These are phyloP conservation scores for Epichloe sylvatica DNA, from an alignment of 2,329 filamentous ascomycete genomes.

Conservation along the genomic window DNA sequence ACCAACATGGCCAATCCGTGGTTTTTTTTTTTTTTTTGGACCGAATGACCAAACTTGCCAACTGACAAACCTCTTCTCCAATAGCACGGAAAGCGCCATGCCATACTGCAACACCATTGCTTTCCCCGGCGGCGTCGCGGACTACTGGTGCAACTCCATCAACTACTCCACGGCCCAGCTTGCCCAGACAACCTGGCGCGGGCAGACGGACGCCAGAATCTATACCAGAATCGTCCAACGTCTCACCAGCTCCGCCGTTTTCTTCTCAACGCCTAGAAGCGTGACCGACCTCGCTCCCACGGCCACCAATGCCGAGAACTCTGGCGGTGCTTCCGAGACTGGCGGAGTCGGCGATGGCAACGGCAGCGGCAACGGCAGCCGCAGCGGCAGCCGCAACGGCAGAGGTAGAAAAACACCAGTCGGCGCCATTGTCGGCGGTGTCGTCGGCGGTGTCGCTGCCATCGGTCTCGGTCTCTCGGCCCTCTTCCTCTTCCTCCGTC, in stretches of 20 bases:
- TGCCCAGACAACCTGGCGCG: slow-evolving; percentile 27
- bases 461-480: slow-evolving; percentile 19
- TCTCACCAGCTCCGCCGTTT: background rate
- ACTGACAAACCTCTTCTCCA: background rate
- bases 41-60: too few species aligned
- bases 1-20: background rate
- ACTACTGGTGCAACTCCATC: slow-evolving; percentile 30
- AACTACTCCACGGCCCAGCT: slow-evolving; percentile 20
- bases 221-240: background rate
- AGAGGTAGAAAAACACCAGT: slow-evolving; percentile 12
- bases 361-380: slow-evolving; percentile 1
- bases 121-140: slow-evolving; percentile 26
- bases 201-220: slow-evolving; percentile 15
- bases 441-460: slow-evolving; percentile 23
- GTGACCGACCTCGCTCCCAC: background rate
- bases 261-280: background rate
- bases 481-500: slow-evolving; percentile 20
- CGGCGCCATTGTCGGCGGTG: slow-evolving; percentile 25
- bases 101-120: slow-evolving; percentile 33
- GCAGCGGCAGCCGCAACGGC: background rate
- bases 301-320: background rate
- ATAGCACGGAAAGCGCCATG: slow-evolving; percentile 21
- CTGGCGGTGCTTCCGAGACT: background rate
- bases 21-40: background rate
- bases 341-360: slow-evolving; percentile 1